These are phyloP conservation scores for Quercus suber DNA, from an alignment of 306 rosid genomes.

Conservation along the genomic window DNA sequence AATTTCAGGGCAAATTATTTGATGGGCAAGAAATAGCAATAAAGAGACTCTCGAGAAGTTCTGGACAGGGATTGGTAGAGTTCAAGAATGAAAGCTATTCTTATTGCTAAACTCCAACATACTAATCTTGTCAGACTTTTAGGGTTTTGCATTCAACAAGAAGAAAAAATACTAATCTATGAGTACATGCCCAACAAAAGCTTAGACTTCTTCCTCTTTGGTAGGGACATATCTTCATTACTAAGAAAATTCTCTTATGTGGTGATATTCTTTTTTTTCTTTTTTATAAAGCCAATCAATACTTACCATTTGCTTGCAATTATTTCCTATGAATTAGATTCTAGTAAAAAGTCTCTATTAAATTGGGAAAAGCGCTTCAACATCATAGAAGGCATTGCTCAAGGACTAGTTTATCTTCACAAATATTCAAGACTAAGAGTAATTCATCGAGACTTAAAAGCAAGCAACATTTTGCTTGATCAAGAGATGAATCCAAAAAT, in stretches of 20 bases:
- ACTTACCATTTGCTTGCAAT: no score
- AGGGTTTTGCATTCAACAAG: slow-evolving; percentile 41
- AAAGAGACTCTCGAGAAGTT: slow-evolving; percentile 38
- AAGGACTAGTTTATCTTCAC: slow-evolving; percentile 41
- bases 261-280: no score
- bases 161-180: slow-evolving; percentile 24
- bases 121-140: slow-evolving; percentile 41
- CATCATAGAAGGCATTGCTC: slow-evolving; percentile 41
- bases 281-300: no score
- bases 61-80: slow-evolving; percentile 40
- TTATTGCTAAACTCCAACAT: slow-evolving; percentile 48
- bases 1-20: slow-evolving; percentile 25
- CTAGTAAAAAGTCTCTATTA: slow-evolving; percentile 1
- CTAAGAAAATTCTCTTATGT: no score
- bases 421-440: slow-evolving; percentile 37
- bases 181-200: no score
- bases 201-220: slow-evolving; percentile 36
- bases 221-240: slow-evolving; percentile 8
- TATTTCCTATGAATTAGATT: slow-evolving; percentile 4
- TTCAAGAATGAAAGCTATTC: slow-evolving; percentile 41
- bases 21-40: slow-evolving; percentile 45
- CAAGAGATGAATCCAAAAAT: slow-evolving; percentile 39
- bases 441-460: slow-evolving; percentile 36
- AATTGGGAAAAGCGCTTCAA: slow-evolving; percentile 29
- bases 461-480: slow-evolving; percentile 42